These are phyloP conservation scores for Candida andamanensis DNA, from an alignment of 805 yeast species.

Conservation along the genomic window DNA sequence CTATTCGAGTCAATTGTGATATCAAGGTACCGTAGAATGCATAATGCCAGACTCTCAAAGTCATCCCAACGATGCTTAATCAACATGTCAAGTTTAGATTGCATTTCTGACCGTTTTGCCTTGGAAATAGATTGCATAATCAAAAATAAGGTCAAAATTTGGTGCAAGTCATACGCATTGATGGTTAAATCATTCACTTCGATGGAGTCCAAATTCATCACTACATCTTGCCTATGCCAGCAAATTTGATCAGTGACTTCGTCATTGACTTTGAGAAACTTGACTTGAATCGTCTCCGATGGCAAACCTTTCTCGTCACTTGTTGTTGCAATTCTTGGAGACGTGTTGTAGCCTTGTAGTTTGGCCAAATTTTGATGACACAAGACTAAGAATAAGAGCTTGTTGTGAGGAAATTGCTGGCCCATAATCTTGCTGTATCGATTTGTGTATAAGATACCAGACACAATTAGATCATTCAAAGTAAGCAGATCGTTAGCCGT, in stretches of 20 bases:
- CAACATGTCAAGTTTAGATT: constrained; percentile 14
- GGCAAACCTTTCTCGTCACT: background rate
- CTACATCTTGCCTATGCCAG: background rate
- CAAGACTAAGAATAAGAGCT: constrained; percentile 46
- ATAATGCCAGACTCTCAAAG: constrained; percentile 41
- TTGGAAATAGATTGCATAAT: constrained; percentile 32
- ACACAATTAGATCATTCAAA: constrained; percentile 22
- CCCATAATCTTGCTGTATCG: constrained; percentile 33
- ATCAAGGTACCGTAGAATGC: constrained; percentile 48
- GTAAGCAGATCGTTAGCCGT: constrained; percentile 35
- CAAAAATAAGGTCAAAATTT: constrained; percentile 46
- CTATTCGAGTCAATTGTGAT: constrained; percentile 20
- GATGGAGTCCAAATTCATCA: constrained; percentile 34
- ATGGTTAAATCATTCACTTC: constrained; percentile 34
- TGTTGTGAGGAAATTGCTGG: constrained; percentile 32
- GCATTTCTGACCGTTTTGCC: constrained; percentile 27
- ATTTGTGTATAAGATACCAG: constrained; percentile 36
- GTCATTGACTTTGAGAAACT: no score
- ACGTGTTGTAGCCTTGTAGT: background rate
- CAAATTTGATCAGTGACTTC: background rate
- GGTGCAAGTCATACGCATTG: constrained; percentile 36
- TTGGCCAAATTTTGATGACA: constrained; percentile 1
- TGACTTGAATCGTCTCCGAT: no score
- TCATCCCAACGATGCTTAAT: constrained; percentile 31
- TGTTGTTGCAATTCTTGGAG: background rate